Conservation (phyloP, 2,329 filamentous ascomycete genomes). For the Ceratocystis cacaofunesta region DNA sequence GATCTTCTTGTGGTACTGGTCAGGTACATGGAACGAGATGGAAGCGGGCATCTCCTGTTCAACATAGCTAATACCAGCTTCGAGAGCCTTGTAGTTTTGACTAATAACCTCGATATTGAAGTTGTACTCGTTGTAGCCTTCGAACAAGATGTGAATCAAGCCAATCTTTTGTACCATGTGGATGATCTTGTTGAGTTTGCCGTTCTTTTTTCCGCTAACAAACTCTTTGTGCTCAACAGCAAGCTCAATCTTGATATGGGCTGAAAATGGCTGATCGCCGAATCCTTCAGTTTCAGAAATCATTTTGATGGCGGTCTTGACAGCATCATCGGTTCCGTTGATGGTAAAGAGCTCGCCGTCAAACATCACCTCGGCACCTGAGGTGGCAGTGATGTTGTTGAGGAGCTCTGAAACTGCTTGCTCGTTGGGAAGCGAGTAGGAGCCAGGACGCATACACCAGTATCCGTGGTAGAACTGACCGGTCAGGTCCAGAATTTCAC, state of each 20-base stretch:
- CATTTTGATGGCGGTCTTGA: slow-evolving; percentile 88
- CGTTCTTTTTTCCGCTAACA: slow-evolving; percentile 98
- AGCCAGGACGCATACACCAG: slow-evolving; percentile 50
- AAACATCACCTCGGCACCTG: slow-evolving; percentile 85
- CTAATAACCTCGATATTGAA: slow-evolving; percentile 98
- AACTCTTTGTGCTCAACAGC: slow-evolving; percentile 99
- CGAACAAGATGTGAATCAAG: slow-evolving; percentile 97
- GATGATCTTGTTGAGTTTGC: slow-evolving; percentile 96
- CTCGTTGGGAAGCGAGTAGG: slow-evolving; percentile 11
- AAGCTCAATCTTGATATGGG: slow-evolving; percentile 94
- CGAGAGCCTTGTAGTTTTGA: slow-evolving; percentile 82
- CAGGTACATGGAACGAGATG: slow-evolving; percentile 96
- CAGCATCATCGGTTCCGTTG: slow-evolving; percentile 88
- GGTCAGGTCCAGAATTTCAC: slow-evolving; percentile 91
- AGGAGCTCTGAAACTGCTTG: slow-evolving; percentile 43
- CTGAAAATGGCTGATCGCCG: slow-evolving; percentile 73
- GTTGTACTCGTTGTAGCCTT: slow-evolving; percentile 99
- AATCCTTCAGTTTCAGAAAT: slow-evolving; percentile 86
- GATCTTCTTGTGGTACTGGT: slow-evolving; percentile 98
- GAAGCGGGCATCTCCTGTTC: slow-evolving; percentile 99
- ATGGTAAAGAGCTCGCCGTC: slow-evolving; percentile 89
- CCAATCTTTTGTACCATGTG: slow-evolving; percentile 74
- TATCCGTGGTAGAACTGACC: slow-evolving; percentile 96
- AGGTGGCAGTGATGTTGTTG: slow-evolving; percentile 89
- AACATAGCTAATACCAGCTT: slow-evolving; percentile 78